phyloP scores from a whole-genome alignment of 129 eudicot genomes.

The Arctium minus region DNA sequence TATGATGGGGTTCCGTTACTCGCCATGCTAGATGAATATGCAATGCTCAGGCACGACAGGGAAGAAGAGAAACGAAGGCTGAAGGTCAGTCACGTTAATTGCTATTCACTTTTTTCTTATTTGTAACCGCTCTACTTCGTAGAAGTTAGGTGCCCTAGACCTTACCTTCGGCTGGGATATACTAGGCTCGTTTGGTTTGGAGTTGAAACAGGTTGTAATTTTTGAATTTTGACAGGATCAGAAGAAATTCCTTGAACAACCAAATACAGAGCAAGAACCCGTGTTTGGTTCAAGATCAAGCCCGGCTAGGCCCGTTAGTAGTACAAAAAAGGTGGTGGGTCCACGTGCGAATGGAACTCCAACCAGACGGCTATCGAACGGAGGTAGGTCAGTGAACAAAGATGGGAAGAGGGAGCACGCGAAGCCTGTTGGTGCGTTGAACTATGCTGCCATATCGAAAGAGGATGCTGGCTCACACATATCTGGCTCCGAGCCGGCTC shows the following conservation, averaged over 20 bases:
- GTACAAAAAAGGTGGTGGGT: constrained; percentile 63
- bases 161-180: too few relatives aligned
- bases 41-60: constrained; percentile 90
- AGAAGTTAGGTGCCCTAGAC: too few relatives aligned
- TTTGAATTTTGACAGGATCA: constrained; percentile 60
- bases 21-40: constrained; percentile 94
- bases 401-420: constrained; percentile 61
- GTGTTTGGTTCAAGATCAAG: constrained; percentile 74
- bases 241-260: constrained; percentile 80
- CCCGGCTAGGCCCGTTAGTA: constrained; percentile 61
- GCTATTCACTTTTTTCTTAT: neutral
- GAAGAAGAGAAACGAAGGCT: constrained; percentile 95
- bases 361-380: constrained; percentile 75
- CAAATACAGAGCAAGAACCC: constrained; percentile 57
- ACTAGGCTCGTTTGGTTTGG: too few relatives aligned
- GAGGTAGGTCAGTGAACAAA: constrained; percentile 54
- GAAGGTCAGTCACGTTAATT: constrained; percentile 49
- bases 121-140: neutral
- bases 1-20: constrained; percentile 97
- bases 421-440: constrained; percentile 63
- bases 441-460: constrained; percentile 58
- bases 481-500: constrained; percentile 63
- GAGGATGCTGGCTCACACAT: constrained; percentile 77
- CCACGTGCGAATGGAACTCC: constrained; percentile 82
- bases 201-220: neutral